Percentiles rank a stretch among this genome's conserved stretches.
phyloP scores from a whole-genome alignment of 2,329 filamentous ascomycete species.

The Sclerotinia sclerotiorum region DNA sequence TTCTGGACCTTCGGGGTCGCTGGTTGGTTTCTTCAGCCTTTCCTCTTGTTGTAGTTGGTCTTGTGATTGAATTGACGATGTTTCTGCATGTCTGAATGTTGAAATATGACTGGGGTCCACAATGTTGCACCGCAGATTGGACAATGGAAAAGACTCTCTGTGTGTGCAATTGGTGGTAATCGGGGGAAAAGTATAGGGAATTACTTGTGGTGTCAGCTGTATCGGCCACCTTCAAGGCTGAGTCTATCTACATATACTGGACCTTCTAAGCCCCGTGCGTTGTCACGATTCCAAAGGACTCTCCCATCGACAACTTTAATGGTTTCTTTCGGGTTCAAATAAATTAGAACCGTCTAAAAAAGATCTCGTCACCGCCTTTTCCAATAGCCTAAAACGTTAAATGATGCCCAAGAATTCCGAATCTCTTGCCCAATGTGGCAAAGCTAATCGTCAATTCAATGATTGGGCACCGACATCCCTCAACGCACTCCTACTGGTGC shows the following conservation, averaged over 20 bases:
- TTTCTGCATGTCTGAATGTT: slow-evolving; percentile 16
- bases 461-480: slow-evolving; percentile 26
- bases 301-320: not conserved
- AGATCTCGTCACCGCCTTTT: slow-evolving; percentile 22
- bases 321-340: slow-evolving; percentile 8
- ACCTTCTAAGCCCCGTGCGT: slow-evolving; percentile 11
- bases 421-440: slow-evolving; percentile 27
- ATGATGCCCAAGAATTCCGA: slow-evolving; percentile 26
- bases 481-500: slow-evolving; percentile 27
- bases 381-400: slow-evolving; percentile 16
- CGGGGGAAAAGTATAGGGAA: not conserved
- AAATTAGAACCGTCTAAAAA: slow-evolving; percentile 16
- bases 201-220: slow-evolving; percentile 17
- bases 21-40: slow-evolving; percentile 19
- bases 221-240: slow-evolving; percentile 14
- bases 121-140: slow-evolving; percentile 21
- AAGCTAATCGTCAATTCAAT: slow-evolving; percentile 21
- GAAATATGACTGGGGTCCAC: slow-evolving; percentile 6
- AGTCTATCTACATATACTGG: slow-evolving; percentile 25
- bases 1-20: slow-evolving; percentile 10
- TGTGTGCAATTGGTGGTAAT: slow-evolving; percentile 9
- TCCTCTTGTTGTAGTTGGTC: slow-evolving; percentile 21
- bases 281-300: slow-evolving; percentile 20
- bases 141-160: slow-evolving; percentile 1
- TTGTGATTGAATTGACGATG: slow-evolving; percentile 19